Conservation (phyloP, 2,329 filamentous ascomycete genomes). For the Amesomyces nigricolor region DNA sequence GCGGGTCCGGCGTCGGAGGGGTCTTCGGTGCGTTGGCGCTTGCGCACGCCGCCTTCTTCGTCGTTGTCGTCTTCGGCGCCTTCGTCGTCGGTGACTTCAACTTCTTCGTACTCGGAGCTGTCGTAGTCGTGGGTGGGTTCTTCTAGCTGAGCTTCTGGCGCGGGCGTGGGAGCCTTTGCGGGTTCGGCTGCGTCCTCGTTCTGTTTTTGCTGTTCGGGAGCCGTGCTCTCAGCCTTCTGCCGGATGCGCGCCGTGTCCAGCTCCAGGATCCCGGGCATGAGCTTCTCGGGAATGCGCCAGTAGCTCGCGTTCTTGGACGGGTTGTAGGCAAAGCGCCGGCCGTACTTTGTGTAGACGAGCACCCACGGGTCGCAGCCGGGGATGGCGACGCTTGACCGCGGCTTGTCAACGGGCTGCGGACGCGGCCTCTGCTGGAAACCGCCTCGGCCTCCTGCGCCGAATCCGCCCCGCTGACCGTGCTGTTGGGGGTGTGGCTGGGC, state of each 20-base stretch:
- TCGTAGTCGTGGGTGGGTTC: conserved; percentile 41
- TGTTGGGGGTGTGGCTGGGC: conserved; percentile 24
- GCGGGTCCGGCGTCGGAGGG: conserved; percentile 44
- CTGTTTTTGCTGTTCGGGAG: conserved; percentile 25
- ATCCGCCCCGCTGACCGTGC: conserved; percentile 36
- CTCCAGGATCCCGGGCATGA: conserved; percentile 70
- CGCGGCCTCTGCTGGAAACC: conserved; percentile 55
- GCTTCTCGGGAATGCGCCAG: conserved; percentile 87
- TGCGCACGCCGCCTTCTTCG: conserved; percentile 42
- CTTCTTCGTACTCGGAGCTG: conserved; percentile 71
- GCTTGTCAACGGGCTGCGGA: conserved; percentile 70
- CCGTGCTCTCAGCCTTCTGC: conserved; percentile 42
- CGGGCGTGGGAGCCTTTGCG: conserved; percentile 18
- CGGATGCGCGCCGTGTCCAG: conserved; percentile 68
- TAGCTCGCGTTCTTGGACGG: conserved; percentile 79
- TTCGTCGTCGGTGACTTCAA: conserved; percentile 60
- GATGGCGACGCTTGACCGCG: conserved; percentile 71
- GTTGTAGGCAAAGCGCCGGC: conserved; percentile 86
- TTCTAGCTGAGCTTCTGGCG: conserved; percentile 30
- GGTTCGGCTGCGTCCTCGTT: conserved; percentile 28
- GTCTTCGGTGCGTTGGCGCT: conserved; percentile 44
- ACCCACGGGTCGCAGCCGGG: conserved; percentile 83
- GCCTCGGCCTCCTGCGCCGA: conserved; percentile 44
- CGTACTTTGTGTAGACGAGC: conserved; percentile 86
- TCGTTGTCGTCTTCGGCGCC: conserved; percentile 50